Base-by-base conservation (phyloP, 176 grass and related monocot species). In the Panicum miliaceum region DNA sequence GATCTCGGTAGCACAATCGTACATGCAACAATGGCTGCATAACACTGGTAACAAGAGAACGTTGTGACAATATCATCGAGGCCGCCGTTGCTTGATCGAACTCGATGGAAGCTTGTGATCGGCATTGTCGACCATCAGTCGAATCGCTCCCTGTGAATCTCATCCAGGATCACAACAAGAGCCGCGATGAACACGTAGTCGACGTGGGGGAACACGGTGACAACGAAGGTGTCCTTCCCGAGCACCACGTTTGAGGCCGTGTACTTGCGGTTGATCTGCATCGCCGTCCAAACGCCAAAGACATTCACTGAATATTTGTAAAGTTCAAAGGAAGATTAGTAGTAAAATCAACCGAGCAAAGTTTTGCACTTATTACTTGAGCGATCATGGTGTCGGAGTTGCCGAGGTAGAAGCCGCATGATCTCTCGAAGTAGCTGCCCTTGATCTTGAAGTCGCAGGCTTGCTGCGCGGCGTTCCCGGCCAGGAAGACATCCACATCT, bases 371-470 rank as follows among this genome's bases (percentile, higher is more conserved):
- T n/a, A 2, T 7, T 78, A 97, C 94, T 73, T 94, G 89, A 47
- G 91, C 89, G 46, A 94, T 64, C 13, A 88, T 84, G 72, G 15
- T 88, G 46, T 83, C 51, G 0, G 87, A 84, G n/a, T 85, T 56
- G 4, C 94, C 87, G 19, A 88, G 75, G 50, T 92, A 92, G 23
- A 97, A 86, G 27, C 45, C 20, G 29, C 79, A 84, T 0, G 91
- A 90, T 8, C 85, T 77, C 27, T 92, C 85, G 7, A 88, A 86
- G 60, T 85, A 97, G 82, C 83, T 97, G 2, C 91, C 94, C 79
- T 78, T 94, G 68, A 97, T 85, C 91, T 90, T 94, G 82, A 94
- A 97, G 66, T 97, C 91, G 6, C 75, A 84, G 25, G 22, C 68
- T 1, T 84, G 72, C 22, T 90, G 64, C 0, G 51, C 46, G 3